Conservation (phyloP, 805 yeast species). For the Lachancea nothofagi region DNA sequence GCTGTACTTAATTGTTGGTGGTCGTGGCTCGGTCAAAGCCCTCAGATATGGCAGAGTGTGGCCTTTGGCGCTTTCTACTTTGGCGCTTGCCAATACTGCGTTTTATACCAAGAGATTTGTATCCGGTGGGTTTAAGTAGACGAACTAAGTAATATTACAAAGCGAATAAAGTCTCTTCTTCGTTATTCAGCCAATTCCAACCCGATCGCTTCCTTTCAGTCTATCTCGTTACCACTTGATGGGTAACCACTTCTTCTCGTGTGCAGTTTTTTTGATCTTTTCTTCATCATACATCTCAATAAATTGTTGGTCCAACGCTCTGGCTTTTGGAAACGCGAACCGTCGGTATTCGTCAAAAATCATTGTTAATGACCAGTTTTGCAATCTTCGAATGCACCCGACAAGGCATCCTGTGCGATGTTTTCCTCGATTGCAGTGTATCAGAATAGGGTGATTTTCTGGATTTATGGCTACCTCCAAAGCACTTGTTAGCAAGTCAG, state of each 20-base stretch:
- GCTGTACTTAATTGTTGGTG: slow-evolving; percentile 67
- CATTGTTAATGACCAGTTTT: slow-evolving; percentile 89
- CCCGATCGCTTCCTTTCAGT: background rate
- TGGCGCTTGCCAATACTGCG: slow-evolving; percentile 57
- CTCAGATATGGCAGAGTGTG: slow-evolving; percentile 52
- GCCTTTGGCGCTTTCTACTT: slow-evolving; percentile 53
- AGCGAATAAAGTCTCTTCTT: too few relatives aligned
- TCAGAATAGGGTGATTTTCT: slow-evolving; percentile 80
- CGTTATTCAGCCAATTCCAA: too few relatives aligned
- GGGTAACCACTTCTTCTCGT: slow-evolving; percentile 55
- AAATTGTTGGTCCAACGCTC: slow-evolving; percentile 93
- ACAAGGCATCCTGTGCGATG: slow-evolving; percentile 96
- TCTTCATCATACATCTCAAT: slow-evolving; percentile 80
- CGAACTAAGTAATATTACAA: background rate
- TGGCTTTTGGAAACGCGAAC: slow-evolving; percentile 90
- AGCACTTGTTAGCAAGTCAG: slow-evolving; percentile 69
- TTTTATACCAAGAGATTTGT: slow-evolving; percentile 69
- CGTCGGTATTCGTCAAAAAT: slow-evolving; percentile 93
- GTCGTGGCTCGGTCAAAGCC: slow-evolving; percentile 45
- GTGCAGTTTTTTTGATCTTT: slow-evolving; percentile 53
- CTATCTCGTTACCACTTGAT: slow-evolving; percentile 47
- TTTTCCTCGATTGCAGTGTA: slow-evolving; percentile 95
- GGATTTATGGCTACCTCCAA: slow-evolving; percentile 78
- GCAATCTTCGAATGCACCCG: slow-evolving; percentile 84
- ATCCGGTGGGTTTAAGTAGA: slow-evolving; percentile 33